phyloP scores from a whole-genome alignment of 148 eudicot genomes.

The Rhododendron henanense region DNA sequence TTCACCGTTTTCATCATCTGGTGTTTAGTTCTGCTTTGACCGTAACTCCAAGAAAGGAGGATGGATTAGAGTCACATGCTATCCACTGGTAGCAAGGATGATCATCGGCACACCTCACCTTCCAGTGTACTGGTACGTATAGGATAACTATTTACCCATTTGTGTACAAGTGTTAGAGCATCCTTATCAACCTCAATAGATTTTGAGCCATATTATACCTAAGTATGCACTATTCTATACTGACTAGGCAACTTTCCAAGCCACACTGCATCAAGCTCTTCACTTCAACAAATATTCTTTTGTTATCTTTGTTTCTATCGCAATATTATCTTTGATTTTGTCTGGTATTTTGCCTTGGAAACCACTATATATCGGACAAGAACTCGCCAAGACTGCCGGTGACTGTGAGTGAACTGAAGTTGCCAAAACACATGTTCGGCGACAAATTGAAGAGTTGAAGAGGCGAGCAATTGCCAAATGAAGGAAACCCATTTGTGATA shows the following conservation, averaged over 20 bases:
- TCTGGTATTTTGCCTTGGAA: neutral
- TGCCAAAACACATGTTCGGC: neutral
- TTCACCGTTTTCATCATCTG: slow-evolving; percentile 31
- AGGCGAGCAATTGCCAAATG: neutral
- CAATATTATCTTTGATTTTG: neutral
- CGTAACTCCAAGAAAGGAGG: slow-evolving; percentile 15
- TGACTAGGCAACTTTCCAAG: neutral
- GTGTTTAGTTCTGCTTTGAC: slow-evolving; percentile 19
- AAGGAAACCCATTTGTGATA: no score
- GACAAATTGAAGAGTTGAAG: neutral
- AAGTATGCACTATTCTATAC: neutral
- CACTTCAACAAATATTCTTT: neutral
- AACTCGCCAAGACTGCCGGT: neutral
- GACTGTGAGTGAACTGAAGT: neutral
- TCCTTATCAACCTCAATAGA: neutral
- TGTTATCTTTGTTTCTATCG: neutral
- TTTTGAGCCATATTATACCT: neutral
- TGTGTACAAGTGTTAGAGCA: neutral
- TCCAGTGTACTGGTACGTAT: slow-evolving; percentile 48
- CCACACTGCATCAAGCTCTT: neutral
- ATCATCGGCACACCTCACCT: slow-evolving; percentile 31
- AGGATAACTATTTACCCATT: neutral
- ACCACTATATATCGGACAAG: neutral
- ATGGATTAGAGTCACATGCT: neutral
- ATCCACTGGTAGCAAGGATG: neutral